Conservation (phyloP, 2,329 filamentous ascomycete genomes). For the Niveomyces coronatus region DNA sequence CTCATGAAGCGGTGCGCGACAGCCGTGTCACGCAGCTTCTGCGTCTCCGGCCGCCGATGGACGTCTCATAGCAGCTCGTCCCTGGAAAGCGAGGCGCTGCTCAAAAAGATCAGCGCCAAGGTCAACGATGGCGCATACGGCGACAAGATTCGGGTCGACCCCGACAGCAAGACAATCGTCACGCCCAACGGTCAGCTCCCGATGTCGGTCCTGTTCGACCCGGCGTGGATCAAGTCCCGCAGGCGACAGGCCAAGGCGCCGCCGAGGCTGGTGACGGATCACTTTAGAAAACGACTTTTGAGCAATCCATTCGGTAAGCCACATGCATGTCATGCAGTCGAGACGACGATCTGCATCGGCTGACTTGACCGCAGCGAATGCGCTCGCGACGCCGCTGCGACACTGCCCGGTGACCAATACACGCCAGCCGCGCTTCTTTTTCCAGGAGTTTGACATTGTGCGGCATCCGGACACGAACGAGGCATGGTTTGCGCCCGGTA, state of each 20-base stretch:
- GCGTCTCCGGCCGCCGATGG: constrained; percentile 21
- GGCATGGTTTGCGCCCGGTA: constrained; percentile 47
- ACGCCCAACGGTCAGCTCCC: constrained; percentile 39
- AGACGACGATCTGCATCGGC: too few species aligned
- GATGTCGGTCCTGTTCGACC: constrained; percentile 45
- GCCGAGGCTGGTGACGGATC: constrained; percentile 21
- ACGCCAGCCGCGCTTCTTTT: constrained; percentile 48
- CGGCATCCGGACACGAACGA: constrained; percentile 40
- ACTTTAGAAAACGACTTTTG: constrained; percentile 48
- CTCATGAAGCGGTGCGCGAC: constrained; percentile 20
- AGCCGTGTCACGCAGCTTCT: constrained; percentile 5
- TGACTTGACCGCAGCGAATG: constrained; percentile 36
- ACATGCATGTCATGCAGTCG: too few species aligned
- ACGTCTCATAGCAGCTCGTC: constrained; percentile 20
- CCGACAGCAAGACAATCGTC: constrained; percentile 30
- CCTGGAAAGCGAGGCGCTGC: constrained; percentile 21
- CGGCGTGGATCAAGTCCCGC: constrained; percentile 34
- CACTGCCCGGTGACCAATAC: constrained; percentile 38
- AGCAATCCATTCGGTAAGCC: constrained; percentile 54
- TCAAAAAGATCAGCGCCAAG: constrained; percentile 21
- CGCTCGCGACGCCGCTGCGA: constrained; percentile 51
- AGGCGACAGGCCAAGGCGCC: constrained; percentile 31
- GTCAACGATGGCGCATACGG: constrained; percentile 21
- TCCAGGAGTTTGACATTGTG: constrained; percentile 50
- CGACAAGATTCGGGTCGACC: constrained; percentile 25